Evolutionary conservation across 2,329 filamentous ascomycete species (phyloP).

Genomic region (Colletotrichum viniferum): DNA sequence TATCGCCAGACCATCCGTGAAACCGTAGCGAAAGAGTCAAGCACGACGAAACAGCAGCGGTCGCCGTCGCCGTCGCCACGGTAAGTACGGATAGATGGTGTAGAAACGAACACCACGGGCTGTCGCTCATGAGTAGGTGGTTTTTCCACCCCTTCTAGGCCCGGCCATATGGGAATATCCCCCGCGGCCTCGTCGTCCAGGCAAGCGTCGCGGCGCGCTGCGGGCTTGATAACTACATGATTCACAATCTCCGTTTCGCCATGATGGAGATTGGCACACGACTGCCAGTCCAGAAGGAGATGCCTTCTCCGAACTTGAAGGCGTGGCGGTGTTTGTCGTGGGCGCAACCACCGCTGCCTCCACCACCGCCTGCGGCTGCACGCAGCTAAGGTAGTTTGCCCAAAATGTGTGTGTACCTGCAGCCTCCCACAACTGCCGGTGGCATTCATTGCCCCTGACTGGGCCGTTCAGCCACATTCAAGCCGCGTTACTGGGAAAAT

Average conservation of each 20-base stretch:
- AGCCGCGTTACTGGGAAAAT: neutral
- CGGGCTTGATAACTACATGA: neutral
- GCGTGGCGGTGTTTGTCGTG: neutral
- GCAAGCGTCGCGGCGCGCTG: neutral
- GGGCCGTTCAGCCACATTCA: neutral
- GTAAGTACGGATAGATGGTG: neutral
- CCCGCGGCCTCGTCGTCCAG: neutral
- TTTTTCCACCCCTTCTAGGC: neutral
- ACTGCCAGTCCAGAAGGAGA: neutral
- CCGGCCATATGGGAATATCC: neutral
- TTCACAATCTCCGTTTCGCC: neutral
- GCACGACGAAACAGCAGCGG: neutral
- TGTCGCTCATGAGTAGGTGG: neutral
- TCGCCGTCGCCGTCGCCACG: neutral
- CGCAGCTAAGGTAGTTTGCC: neutral
- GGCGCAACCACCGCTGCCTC: neutral
- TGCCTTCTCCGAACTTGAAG: neutral
- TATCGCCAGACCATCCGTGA: neutral
- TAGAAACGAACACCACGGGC: neutral
- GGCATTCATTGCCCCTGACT: neutral
- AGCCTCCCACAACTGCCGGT: neutral
- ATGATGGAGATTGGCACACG: neutral
- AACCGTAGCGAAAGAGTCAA: neutral
- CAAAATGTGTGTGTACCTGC: neutral
- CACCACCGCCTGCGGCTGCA: neutral